Evolutionary conservation across 352 stramenopile genomes (phyloP), one percentile per base, ranked within the genome.

Genomic region (Phytophthora foliorum): DNA sequence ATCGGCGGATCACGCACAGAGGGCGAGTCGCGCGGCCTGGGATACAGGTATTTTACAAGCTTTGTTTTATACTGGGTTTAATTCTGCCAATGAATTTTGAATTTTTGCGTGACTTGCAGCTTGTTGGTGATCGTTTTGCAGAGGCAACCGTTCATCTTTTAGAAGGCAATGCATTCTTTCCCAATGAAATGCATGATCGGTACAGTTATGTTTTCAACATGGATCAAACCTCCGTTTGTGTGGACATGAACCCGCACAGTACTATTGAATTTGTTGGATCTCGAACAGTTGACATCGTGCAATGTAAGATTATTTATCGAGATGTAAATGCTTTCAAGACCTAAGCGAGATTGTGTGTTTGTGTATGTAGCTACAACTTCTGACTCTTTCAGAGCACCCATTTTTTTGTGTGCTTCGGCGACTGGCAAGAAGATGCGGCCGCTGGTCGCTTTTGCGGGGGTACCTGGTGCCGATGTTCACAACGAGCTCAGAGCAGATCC

Each of bases 211-310:
- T 63, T 6, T 69, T 63, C n/a, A 54, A 54, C n/a, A 57, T 58
- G 61, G 61, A 53, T 27, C 59, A 69, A 32, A 63, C 61, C 4
- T 69, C 42, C 10, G 53, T 63, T 3, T 68, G 48, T 11, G 54
- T 69, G 6, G 52, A 69, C 25, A 63, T 63, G 61, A 69, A 57
- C 51, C 51, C 51, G 11, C 45, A 69, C 25, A 69, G 32, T 24
- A 69, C 52, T 17, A 69, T 63, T 7, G 60, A 57, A 31, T 62
- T 56, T 42, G 60, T 62, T 31, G 66, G 31, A 17, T 29, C 25
- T 5, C 25, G 2, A 6, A 29, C 25, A 29, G 25, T 29, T 29
- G 25, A 29, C 5, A 5, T 29, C 25, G 25, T 29, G 5, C 25
- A 29, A 29, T 29, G 25, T 29, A 29, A 29, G 25, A 29, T 6